phyloP scores from a whole-genome alignment of 2,329 filamentous ascomycete genomes.

The Hirsutella minnesotensis region DNA sequence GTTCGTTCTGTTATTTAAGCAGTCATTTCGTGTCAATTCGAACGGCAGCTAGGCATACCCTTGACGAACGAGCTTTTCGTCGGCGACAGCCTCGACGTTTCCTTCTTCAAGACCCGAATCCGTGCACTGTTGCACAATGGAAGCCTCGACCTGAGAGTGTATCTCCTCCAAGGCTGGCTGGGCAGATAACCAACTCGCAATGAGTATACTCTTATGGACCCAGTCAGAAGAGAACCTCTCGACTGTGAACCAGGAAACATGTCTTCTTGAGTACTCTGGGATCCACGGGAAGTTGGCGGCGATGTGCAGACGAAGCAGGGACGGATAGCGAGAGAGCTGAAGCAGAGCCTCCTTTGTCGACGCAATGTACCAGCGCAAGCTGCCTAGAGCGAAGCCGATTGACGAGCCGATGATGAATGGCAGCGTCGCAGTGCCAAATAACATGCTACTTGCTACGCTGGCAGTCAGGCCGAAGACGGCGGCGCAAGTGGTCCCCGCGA shows the following conservation, averaged over 20 bases:
- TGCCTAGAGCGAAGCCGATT: constrained; percentile 10
- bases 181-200: constrained; percentile 11
- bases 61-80: no score
- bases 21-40: no score
- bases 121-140: constrained; percentile 3
- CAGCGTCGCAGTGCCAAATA: constrained; percentile 12
- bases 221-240: constrained; percentile 5
- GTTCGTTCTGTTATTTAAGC: no score
- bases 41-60: no score
- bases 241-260: constrained; percentile 4
- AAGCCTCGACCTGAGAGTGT: constrained; percentile 7
- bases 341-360: constrained; percentile 8
- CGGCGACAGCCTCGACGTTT: no score
- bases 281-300: constrained; percentile 12
- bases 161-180: constrained; percentile 11
- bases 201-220: constrained; percentile 10
- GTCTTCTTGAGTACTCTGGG: constrained; percentile 4
- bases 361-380: constrained; percentile 8
- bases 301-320: constrained; percentile 10
- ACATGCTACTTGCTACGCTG: constrained; percentile 7
- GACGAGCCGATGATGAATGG: constrained; percentile 11
- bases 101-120: not conserved
- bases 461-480: constrained; percentile 7
- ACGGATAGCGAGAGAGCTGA: constrained; percentile 10
- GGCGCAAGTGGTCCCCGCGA: constrained; percentile 10